A percentile compares a stretch with the other conserved stretches of the same genome.
phyloP scores from a whole-genome alignment of 306 rosid species.

The Vigna angularis region DNA sequence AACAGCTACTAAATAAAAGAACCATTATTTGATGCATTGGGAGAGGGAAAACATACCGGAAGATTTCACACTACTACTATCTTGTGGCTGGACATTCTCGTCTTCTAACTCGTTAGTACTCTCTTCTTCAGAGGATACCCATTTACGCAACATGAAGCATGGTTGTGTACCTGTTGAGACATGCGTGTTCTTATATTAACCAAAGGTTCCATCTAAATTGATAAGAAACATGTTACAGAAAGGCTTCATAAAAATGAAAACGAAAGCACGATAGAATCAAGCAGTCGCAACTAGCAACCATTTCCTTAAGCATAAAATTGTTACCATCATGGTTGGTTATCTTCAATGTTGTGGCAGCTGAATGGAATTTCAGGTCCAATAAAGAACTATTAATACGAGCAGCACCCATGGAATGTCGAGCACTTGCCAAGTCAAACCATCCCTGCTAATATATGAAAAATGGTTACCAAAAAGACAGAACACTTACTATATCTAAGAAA shows the following conservation, averaged over 20 bases:
- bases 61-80: conserved; percentile 42
- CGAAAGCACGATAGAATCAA: conserved; percentile 21
- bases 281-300: conserved; percentile 33
- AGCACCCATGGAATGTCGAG: conserved; percentile 91
- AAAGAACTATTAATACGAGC: conserved; percentile 70
- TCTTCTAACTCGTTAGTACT: conserved; percentile 33
- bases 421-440: conserved; percentile 90
- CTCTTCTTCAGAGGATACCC: conserved; percentile 62
- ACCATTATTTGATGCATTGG: conserved; percentile 8
- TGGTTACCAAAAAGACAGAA: conserved; percentile 6
- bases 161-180: conserved; percentile 45
- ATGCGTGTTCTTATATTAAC: conserved; percentile 35
- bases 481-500: conserved; percentile 5
- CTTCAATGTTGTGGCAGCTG: conserved; percentile 72
- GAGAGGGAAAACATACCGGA: conserved; percentile 50
- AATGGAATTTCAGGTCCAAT: conserved; percentile 72
- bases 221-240: neutral
- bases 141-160: conserved; percentile 65
- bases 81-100: conserved; percentile 53
- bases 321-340: conserved; percentile 62
- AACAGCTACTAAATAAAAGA: neutral
- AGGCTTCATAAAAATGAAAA: conserved; percentile 22
- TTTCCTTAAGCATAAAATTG: neutral
- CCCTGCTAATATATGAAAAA: conserved; percentile 59
- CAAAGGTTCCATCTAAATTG: conserved; percentile 8